phyloP scores from a whole-genome alignment of 208 protist species.

The Porcisia deanei region DNA sequence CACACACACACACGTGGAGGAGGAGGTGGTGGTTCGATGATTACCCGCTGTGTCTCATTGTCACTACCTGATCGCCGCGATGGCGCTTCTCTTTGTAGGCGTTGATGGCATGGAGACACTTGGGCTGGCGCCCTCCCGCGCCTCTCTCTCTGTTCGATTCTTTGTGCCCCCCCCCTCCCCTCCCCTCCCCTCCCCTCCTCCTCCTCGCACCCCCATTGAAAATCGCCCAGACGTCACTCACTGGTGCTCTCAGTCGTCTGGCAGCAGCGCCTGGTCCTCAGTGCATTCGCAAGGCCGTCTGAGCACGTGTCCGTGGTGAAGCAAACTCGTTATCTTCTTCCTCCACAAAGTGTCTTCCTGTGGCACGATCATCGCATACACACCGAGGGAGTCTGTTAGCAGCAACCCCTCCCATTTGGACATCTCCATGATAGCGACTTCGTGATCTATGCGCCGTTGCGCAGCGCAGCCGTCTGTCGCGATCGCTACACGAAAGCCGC shows the following conservation, averaged over 20 bases:
- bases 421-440: conserved; percentile 46
- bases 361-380: conserved; percentile 32
- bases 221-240: background rate
- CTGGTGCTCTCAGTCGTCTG: conserved; percentile 4
- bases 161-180: too few species aligned
- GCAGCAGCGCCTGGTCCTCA: conserved; percentile 11
- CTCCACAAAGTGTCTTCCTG: conserved; percentile 20
- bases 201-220: background rate
- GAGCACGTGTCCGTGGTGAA: conserved; percentile 9
- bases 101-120: too few species aligned
- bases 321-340: conserved; percentile 16
- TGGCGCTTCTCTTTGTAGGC: too few species aligned
- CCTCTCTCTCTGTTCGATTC: too few species aligned
- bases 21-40: too few species aligned
- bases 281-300: conserved; percentile 20
- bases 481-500: conserved; percentile 56
- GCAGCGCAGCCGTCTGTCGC: conserved; percentile 46
- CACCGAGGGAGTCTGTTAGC: conserved; percentile 27
- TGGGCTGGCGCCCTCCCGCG: too few species aligned
- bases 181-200: too few species aligned
- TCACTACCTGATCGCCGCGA: too few species aligned
- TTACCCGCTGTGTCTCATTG: too few species aligned
- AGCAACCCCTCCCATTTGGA: conserved; percentile 40
- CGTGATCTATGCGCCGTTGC: conserved; percentile 47
- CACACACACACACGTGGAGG: background rate